Evolutionary conservation across 352 stramenopile genomes (phyloP), one percentile per base, ranked within the genome.

Genomic region (Aphanomyces invadans): DNA sequence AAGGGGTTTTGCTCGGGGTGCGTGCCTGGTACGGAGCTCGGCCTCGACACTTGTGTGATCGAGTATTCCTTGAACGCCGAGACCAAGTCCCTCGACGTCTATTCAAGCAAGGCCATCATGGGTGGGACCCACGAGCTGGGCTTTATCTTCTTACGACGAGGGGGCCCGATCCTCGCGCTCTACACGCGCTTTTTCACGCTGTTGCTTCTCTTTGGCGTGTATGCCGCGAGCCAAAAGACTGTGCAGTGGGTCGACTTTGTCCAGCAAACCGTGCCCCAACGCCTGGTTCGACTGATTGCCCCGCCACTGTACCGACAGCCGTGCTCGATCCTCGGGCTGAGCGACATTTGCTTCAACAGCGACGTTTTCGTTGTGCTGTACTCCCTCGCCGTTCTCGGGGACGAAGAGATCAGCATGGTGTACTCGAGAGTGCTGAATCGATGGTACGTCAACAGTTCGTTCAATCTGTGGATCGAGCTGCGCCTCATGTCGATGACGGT

Each of bases 281-380:
- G 49, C 2, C n/a, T 36, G 3, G 21, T 67, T 3, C 42, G 29
- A 10, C 25, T 46, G 2, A 17, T 67, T 3, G 0, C 42, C 2
- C 60, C 60, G 5, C 28, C 25, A 23, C 25, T 25, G 17, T 67
- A 57, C 33, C 60, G 38, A 1, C 49, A 67, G 17, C 31, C 23
- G n/a, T 57, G 60, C 23, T 26, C 42, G 17, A 44, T 44, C 4
- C 28, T 67, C 7, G 38, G 42, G 12, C 57, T 67, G 31, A 26
- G 25, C 33, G 31, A 57, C 38, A 32, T 67, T 32, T 67, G 60
- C 42, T 57, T 57, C 60, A 67, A 67, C 38, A 57, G 38, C 28
- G 60, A 67, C 42, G 39, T 59, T 19, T 67, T 67, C 57, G 60
- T 67, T 17, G n/a, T 57, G 46, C 33, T 67, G 19, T 67, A 51